Percentiles rank a stretch among this genome's conserved stretches.
Conservation (phyloP, 441 rosid species). For the Theobroma grandiflorum region DNA sequence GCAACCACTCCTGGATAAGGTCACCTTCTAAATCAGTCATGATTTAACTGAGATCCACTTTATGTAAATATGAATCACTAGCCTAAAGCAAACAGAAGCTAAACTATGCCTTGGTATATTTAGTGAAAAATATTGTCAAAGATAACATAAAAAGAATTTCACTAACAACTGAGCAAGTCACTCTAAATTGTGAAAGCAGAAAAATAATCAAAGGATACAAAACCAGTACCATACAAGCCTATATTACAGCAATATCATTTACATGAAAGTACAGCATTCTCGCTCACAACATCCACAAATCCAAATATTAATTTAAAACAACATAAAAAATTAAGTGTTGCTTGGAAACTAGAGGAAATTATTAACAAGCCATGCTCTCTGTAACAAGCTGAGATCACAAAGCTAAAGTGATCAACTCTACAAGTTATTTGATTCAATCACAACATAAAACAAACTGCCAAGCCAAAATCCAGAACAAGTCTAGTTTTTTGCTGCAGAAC, state of each 20-base stretch:
- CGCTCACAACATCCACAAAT: neutral
- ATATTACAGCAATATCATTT: neutral
- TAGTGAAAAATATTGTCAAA: neutral
- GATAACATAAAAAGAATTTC: neutral
- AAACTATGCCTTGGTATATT: neutral
- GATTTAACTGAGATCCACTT: conserved; percentile 25
- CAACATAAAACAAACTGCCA: neutral
- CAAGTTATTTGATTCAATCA: neutral
- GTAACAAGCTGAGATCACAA: neutral
- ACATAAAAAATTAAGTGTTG: neutral
- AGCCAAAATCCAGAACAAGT: neutral
- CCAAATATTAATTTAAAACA: neutral
- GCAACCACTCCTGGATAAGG: conserved; percentile 76
- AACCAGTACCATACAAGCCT: neutral
- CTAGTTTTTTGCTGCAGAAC: neutral
- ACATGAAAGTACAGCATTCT: neutral
- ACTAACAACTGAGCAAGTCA: neutral
- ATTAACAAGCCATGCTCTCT: neutral
- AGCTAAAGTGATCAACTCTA: neutral
- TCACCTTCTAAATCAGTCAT: conserved; percentile 43
- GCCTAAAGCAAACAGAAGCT: conserved; percentile 19
- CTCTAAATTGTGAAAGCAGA: neutral
- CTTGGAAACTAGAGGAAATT: neutral
- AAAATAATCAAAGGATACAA: neutral
- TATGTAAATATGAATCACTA: conserved; percentile 23